Evolutionary conservation across 140 eudicot species (phyloP), one percentile per base, ranked within the genome.

Genomic region (Cichorium intybus): DNA sequence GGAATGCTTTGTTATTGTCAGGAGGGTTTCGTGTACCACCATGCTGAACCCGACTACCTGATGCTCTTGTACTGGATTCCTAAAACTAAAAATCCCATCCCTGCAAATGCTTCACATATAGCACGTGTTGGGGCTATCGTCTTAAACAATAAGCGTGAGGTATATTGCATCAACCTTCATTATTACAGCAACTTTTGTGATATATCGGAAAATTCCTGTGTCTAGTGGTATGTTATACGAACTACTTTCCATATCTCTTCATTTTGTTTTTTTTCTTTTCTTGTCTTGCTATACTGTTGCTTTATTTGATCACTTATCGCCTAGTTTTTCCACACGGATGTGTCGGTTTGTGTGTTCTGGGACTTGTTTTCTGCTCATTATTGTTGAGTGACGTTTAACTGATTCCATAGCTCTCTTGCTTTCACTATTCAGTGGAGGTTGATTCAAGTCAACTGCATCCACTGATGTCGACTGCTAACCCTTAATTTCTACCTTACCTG

Each of bases 1-100:
- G 41, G 74, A 60, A 23, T 70, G 17, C 18, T 43, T 24, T 18
- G 37, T 76, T 66, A 58, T 51, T 65, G 17, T 39, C 81, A 90
- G 95, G 97, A 84, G 81, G 97, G 93, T 41, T 86, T 90, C 64
- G 7, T 64, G 82, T 90, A 81, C 68, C 97, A 89, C 73, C 97
- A 89, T 74, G 97, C 97, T 20, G 97, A 89, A 64, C 95, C 93
- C 33, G 47, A 52, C 10, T 84, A 86, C 81, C 75, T 89, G 84
- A 89, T 89, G 97, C 95, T 89, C 56, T 80, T 79, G 15, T 7
- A 72, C 57, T 89, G 97, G 97, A 77, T 89, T 68, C 93, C 93
- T 69, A 59, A 76, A 31, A 79, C 89, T 49, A 27, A 1, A n/a
- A 64, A 64, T 84, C 81, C 95, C 8, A 69, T 89, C 64, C 97